Percentiles rank a stretch among this genome's conserved stretches.
phyloP scores from a whole-genome alignment of 306 rosid genomes.

The Glycine latifolia region DNA sequence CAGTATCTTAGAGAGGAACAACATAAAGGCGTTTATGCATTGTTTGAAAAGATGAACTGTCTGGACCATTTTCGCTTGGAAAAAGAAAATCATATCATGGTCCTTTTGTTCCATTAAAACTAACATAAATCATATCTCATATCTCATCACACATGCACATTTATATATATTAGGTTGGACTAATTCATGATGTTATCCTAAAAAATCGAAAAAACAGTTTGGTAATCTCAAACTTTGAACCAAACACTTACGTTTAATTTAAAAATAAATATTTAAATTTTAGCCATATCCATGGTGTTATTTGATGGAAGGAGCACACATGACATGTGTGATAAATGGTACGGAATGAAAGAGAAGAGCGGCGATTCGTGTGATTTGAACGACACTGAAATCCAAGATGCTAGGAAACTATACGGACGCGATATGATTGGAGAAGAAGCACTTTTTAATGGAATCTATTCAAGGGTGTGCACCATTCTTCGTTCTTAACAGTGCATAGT shows the following conservation, averaged over 20 bases:
- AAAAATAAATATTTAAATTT: neutral
- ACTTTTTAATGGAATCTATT: neutral
- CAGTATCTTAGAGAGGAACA: neutral
- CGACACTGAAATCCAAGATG: neutral
- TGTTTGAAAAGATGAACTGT: neutral
- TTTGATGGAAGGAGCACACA: neutral
- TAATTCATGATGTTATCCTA: neutral
- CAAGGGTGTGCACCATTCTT: neutral
- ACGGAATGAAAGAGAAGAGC: constrained; percentile 27
- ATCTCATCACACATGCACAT: neutral
- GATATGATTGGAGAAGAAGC: neutral
- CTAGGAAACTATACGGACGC: constrained; percentile 14
- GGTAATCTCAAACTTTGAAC: neutral
- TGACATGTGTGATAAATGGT: neutral
- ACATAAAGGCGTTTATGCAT: constrained; percentile 13
- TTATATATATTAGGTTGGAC: no score
- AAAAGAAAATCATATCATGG: constrained; percentile 4
- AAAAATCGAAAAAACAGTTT: neutral
- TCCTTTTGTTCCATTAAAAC: constrained; percentile 18
- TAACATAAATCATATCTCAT: neutral
- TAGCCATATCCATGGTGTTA: no score
- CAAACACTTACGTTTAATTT: neutral
- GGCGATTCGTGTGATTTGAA: constrained; percentile 1
- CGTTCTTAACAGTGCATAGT: neutral
- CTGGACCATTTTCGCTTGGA: constrained; percentile 20